Base-by-base conservation (phyloP, 345 rosid species). In the Salix arbutifolia region DNA sequence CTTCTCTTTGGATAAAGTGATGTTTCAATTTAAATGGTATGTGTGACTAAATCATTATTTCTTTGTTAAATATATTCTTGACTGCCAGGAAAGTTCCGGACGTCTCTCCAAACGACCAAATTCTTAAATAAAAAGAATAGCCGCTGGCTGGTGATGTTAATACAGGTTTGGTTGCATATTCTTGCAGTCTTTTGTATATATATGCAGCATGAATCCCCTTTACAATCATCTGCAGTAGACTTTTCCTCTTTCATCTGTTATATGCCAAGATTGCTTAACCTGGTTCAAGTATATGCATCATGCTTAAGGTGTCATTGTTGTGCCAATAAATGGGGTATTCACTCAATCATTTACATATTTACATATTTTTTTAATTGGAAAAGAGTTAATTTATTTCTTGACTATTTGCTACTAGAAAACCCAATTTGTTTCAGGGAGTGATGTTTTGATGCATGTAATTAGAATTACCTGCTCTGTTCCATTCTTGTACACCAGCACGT, bases 381-480 rank as follows among this genome's bases (percentile, higher is more conserved):
- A 28, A 28, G 30, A 28, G 30, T 2, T 37, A 60, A 17, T 44
- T 73, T 25, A 25, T 72, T 73, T 25, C 26, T 42, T n/a, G 31
- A 42, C 4, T 13, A 6, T 1, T 50, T 50, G 35, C 19, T 17
- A 56, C 23, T 2, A 56, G 66, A 33, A 58, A 37, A 65, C 23
- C 9, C 19, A 18, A 6, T 44, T 65, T 74, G 4, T 40, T 18
- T 26, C 19, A 28, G 33, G 25, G 8, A 62, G n/a, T 31, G 64
- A 73, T 18, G 40, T 65, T 21, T 53, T 13, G 30, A 69, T 62
- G 50, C 58, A 58, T n/a, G 42, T 25, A 53, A 19, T 19, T 3
- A 6, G 4, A 60, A 58, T 23, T 88, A 95, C 99, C 97, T 91
- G 96, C 79, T 95, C 97, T 76, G 76, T 79, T 74, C 91, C 90